These are phyloP conservation scores for Daldinia caldariorum DNA, from an alignment of 495 filamentous ascomycete genomes.

Conservation along the genomic window DNA sequence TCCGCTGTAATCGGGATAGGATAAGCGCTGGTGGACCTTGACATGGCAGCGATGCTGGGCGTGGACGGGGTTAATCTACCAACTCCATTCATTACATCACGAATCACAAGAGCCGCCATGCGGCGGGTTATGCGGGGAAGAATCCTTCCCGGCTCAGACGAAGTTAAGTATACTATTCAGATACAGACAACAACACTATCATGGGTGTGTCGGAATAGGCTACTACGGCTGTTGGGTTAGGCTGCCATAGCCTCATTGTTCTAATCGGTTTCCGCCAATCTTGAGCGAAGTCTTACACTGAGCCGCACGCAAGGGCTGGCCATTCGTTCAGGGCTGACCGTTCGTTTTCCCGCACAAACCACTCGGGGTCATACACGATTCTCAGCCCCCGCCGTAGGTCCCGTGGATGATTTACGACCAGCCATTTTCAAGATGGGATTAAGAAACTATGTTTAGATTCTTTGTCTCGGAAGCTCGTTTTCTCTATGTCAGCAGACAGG, in stretches of 20 bases:
- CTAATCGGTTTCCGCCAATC: conserved; percentile 4
- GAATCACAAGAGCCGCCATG: conserved; percentile 23
- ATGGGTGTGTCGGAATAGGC: conserved; percentile 29
- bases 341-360: conserved; percentile 19
- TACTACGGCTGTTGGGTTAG: conserved; percentile 23
- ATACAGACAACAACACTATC: not conserved
- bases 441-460: conserved; percentile 9
- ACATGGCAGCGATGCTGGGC: conserved; percentile 9
- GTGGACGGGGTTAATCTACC: not conserved
- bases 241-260: not conserved
- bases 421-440: not conserved
- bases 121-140: conserved; percentile 15
- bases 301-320: conserved; percentile 35
- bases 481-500: not conserved
- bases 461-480: not conserved
- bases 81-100: conserved; percentile 8
- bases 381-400: conserved; percentile 25
- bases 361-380: conserved; percentile 28
- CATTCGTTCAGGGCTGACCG: not conserved
- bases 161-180: conserved; percentile 12
- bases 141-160: conserved; percentile 14
- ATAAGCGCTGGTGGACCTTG: not conserved
- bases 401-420: not conserved
- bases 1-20: not conserved
- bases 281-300: conserved; percentile 5